Percentiles rank a stretch among this genome's conserved stretches.
phyloP scores from a whole-genome alignment of 805 yeast genomes.

The Kluyveromyces lactis region DNA sequence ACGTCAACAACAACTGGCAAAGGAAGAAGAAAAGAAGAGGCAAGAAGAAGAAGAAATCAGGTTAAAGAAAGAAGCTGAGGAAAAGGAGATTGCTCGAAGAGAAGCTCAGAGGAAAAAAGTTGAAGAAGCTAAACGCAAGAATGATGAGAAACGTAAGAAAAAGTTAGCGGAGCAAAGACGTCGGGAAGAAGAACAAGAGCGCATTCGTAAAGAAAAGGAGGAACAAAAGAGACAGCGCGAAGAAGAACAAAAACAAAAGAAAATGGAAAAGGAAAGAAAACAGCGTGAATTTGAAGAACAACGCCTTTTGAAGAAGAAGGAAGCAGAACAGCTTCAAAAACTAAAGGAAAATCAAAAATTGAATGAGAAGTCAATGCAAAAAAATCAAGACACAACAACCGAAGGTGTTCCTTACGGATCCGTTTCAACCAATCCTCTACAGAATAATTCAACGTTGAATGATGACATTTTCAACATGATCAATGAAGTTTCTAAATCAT shows the following conservation, averaged over 20 bases:
- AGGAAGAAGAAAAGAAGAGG: slow-evolving; percentile 50
- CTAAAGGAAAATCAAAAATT: slow-evolving; percentile 6
- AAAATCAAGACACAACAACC: slow-evolving; percentile 20
- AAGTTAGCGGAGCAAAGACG: slow-evolving; percentile 35
- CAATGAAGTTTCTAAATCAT: slow-evolving; percentile 21
- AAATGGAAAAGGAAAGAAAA: slow-evolving; percentile 23
- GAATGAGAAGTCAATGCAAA: slow-evolving; percentile 18
- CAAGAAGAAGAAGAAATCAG: slow-evolving; percentile 52
- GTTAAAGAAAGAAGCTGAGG: slow-evolving; percentile 33
- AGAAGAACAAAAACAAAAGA: slow-evolving; percentile 31
- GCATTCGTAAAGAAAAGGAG: slow-evolving; percentile 30
- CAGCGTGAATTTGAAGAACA: slow-evolving; percentile 10
- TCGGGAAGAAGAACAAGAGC: slow-evolving; percentile 34
- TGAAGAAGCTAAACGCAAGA: slow-evolving; percentile 33
- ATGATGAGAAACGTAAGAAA: slow-evolving; percentile 34
- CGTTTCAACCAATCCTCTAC: neutral
- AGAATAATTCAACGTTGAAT: slow-evolving; percentile 9
- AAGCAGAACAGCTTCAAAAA: slow-evolving; percentile 8
- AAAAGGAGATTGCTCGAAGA: slow-evolving; percentile 35
- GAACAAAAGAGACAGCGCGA: slow-evolving; percentile 34
- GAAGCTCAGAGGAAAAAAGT: slow-evolving; percentile 31
- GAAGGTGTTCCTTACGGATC: slow-evolving; percentile 12
- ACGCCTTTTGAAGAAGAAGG: slow-evolving; percentile 24
- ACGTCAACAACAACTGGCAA: slow-evolving; percentile 49
- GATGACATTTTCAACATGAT: slow-evolving; percentile 23